These are phyloP conservation scores for Rosa hybrid DNA, from an alignment of 331 rosid genomes.

Conservation along the genomic window DNA sequence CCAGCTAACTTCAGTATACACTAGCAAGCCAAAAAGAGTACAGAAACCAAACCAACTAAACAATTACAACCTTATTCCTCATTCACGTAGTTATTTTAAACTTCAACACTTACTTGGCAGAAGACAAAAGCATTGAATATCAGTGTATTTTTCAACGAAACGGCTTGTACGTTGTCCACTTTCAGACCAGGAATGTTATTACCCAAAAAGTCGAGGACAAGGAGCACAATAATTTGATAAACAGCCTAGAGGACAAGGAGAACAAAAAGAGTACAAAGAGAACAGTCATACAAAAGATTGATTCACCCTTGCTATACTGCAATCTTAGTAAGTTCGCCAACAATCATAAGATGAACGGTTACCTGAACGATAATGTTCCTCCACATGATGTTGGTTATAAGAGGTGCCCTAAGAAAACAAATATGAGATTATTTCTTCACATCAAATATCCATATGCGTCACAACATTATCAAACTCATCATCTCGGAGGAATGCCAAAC, in stretches of 20 bases:
- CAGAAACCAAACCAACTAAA: background rate
- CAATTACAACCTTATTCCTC: background rate
- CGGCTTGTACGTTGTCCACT: constrained; percentile 22
- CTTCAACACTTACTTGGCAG: constrained; percentile 63
- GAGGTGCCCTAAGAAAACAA: constrained; percentile 78
- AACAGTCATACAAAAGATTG: constrained; percentile 12
- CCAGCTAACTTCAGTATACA: background rate
- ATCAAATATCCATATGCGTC: background rate
- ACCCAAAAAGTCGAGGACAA: constrained; percentile 70
- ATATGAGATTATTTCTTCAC: constrained; percentile 26
- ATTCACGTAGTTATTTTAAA: background rate
- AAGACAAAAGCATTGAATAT: constrained; percentile 92
- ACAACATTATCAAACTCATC: background rate
- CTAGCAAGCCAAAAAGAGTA: background rate
- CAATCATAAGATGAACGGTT: background rate
- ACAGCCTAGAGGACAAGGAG: constrained; percentile 54
- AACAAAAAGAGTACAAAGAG: background rate
- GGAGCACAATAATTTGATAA: constrained; percentile 80
- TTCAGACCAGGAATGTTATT: constrained; percentile 49
- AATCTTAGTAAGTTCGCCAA: constrained; percentile 5
- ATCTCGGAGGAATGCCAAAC: background rate
- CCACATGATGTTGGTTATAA: constrained; percentile 97
- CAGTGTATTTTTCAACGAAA: constrained; percentile 67
- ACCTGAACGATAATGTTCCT: constrained; percentile 92
- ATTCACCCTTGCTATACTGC: background rate